Percentiles rank a stretch among this genome's conserved stretches.
phyloP scores from a whole-genome alignment of 164 flowering plant species.

The Magnolia officinalis region DNA sequence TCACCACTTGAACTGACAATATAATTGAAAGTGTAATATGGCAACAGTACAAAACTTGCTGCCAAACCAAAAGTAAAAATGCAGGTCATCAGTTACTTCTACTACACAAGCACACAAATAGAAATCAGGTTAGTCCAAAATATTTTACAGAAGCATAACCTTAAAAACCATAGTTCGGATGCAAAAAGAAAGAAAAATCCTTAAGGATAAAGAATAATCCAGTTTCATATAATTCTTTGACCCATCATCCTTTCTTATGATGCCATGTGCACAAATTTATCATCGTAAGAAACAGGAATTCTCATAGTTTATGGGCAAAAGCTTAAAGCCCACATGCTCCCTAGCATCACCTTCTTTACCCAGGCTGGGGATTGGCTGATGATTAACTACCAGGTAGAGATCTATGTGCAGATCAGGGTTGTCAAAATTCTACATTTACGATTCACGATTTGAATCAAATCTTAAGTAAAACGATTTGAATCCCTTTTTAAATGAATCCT shows the following conservation, averaged over 20 bases:
- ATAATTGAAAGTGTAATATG: conserved; percentile 49
- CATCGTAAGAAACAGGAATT: too few relatives aligned
- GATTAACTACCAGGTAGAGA: too few relatives aligned
- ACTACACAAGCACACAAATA: neutral
- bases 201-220: neutral
- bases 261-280: neutral
- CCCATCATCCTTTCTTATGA: neutral
- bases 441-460: too few relatives aligned
- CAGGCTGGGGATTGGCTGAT: too few relatives aligned
- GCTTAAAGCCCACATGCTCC: too few relatives aligned
- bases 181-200: neutral
- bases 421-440: too few relatives aligned
- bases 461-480: too few relatives aligned
- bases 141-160: neutral
- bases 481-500: too few relatives aligned
- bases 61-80: conserved; percentile 33
- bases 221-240: neutral
- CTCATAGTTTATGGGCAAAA: too few relatives aligned
- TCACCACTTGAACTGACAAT: conserved; percentile 60
- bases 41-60: conserved; percentile 79
- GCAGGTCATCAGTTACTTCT: conserved; percentile 11
- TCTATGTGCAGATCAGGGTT: too few relatives aligned
- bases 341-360: too few relatives aligned
- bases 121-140: neutral
- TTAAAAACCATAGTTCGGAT: neutral